These are phyloP conservation scores for Colletotrichum sp. DNA, from an alignment of 2,329 filamentous ascomycete species.

Conservation along the genomic window DNA sequence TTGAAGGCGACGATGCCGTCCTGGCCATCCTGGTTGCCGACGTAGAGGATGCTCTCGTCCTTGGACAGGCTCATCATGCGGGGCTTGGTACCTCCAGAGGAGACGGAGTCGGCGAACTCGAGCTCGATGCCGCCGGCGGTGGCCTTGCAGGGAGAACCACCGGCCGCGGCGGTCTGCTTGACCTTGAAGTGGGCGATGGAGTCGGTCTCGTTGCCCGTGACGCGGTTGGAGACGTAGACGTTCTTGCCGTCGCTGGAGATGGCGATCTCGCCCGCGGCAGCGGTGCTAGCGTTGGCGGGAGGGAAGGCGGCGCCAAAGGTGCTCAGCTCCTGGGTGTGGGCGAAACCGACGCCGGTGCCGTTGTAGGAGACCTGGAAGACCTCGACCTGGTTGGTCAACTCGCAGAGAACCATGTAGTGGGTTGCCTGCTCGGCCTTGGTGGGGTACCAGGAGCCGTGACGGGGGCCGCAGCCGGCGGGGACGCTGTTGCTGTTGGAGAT, in stretches of 20 bases:
- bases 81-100: slow-evolving; percentile 41
- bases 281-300: slow-evolving; percentile 38
- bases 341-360: slow-evolving; percentile 38
- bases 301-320: slow-evolving; percentile 36
- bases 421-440: slow-evolving; percentile 34
- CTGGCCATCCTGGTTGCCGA: slow-evolving; percentile 51
- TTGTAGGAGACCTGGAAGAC: slow-evolving; percentile 47
- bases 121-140: slow-evolving; percentile 33
- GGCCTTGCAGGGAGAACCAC: slow-evolving; percentile 24
- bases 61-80: slow-evolving; percentile 51
- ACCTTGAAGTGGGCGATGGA: slow-evolving; percentile 52
- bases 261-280: slow-evolving; percentile 51
- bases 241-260: slow-evolving; percentile 45
- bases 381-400: slow-evolving; percentile 49
- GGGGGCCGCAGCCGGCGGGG: slow-evolving; percentile 49
- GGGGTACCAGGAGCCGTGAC: slow-evolving; percentile 55
- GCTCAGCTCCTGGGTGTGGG: slow-evolving; percentile 39
- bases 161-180: slow-evolving; percentile 23
- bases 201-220: slow-evolving; percentile 49
- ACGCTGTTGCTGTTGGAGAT: slow-evolving; percentile 39
- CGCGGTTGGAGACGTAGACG: slow-evolving; percentile 57
- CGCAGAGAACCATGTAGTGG: slow-evolving; percentile 53
- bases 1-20: slow-evolving; percentile 40
- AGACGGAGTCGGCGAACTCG: slow-evolving; percentile 35
- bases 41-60: slow-evolving; percentile 42